A percentile compares a stretch with the other conserved stretches of the same genome.
These are phyloP conservation scores for Alloascoidea hylecoeti DNA, from an alignment of 805 yeast genomes.

Conservation along the genomic window DNA sequence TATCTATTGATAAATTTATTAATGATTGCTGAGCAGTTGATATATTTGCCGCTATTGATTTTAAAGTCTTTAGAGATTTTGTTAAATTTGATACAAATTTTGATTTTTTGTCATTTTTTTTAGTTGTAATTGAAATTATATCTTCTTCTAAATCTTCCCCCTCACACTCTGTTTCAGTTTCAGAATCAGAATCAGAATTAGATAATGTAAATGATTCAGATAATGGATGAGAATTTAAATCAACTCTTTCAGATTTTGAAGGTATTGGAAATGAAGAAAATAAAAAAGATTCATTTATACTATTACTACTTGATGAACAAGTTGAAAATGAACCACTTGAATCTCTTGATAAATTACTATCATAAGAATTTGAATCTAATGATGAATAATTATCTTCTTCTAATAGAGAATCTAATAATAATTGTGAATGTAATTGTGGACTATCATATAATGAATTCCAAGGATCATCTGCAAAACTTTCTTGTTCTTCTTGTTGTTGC, in stretches of 20 bases:
- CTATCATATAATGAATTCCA: background rate
- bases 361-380: background rate
- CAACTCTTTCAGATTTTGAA: background rate
- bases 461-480: background rate
- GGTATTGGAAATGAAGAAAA: too few species aligned
- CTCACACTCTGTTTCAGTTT: background rate
- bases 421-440: background rate
- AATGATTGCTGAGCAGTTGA: background rate
- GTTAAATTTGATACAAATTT: background rate
- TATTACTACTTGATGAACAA: background rate
- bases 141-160: background rate
- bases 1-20: background rate
- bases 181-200: background rate
- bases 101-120: background rate
- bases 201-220: background rate
- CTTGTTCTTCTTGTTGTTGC: background rate
- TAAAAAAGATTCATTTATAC: background rate
- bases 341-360: background rate
- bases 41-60: background rate
- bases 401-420: background rate
- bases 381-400: background rate
- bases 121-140: background rate
- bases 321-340: background rate
- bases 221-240: background rate
- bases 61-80: background rate